Conservation (phyloP, 495 filamentous ascomycete genomes). For the Neurospora sp. region DNA sequence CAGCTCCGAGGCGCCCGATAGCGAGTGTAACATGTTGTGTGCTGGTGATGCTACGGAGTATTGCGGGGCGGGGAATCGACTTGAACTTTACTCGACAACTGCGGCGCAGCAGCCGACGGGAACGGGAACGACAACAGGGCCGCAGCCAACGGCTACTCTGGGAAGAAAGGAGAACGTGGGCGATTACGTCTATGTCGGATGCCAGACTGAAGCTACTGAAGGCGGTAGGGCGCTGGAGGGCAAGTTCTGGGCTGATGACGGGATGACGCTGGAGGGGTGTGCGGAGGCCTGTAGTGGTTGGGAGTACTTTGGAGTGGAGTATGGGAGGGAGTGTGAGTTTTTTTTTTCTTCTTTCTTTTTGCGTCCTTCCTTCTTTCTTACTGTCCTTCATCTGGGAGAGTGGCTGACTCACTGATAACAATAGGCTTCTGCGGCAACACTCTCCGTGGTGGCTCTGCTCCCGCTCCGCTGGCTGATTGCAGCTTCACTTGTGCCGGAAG, state of each 20-base stretch:
- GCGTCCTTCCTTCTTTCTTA: too few species aligned
- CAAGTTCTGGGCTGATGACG: constrained; percentile 11
- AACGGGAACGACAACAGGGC: constrained; percentile 16
- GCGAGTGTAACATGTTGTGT: constrained; percentile 44
- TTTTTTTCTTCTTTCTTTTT: too few species aligned
- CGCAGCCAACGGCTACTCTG: constrained; percentile 24
- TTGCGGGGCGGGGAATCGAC: constrained; percentile 35
- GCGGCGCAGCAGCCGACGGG: constrained; percentile 7
- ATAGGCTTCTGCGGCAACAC: constrained; percentile 30
- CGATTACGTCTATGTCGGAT: constrained; percentile 30
- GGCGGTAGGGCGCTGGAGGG: constrained; percentile 20
- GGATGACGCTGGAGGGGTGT: constrained; percentile 36
- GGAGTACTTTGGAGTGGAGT: constrained; percentile 35
- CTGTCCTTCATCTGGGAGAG: too few species aligned
- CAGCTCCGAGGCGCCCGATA: constrained; percentile 27
- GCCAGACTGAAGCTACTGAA: constrained; percentile 31
- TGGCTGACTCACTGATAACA: not conserved
- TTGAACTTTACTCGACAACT: constrained; percentile 36
- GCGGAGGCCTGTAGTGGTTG: constrained; percentile 27
- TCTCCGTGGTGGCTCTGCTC: constrained; percentile 21
- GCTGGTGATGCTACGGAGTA: constrained; percentile 33
- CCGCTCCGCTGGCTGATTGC: constrained; percentile 25
- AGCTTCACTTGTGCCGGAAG: constrained; percentile 33
- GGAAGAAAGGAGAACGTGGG: constrained; percentile 27
- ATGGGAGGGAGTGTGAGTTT: constrained; percentile 22